Base-by-base conservation (phyloP, 805 yeast species). In the Zygotorulaspora danielsina region DNA sequence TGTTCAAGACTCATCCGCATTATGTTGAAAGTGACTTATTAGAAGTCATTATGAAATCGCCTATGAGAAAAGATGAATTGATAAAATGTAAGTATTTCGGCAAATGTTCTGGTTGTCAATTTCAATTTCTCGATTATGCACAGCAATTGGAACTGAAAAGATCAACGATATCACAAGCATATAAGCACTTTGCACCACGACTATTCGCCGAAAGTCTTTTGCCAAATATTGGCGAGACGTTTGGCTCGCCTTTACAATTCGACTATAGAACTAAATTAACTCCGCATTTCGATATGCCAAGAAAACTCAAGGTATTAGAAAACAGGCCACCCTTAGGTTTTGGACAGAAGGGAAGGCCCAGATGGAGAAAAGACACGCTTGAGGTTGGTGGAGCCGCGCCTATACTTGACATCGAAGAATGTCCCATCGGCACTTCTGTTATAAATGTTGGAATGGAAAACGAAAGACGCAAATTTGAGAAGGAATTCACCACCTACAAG, bases 81-180 rank as follows among this genome's bases (percentile, higher is more conserved):
- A 70, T 84, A 37, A 77, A 82, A 41, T 73, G 73, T 48, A 72
- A 76, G 47, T 93, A 93, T 65, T 93, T 90, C 65, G 95, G 95
- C 10, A 77, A 78, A 47, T 89, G 97, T 61, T 85, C 95, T 1
- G 97, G 97, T 3, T 89, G 97, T 61, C 97, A 93, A 65, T 87
- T 79, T 58, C 97, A 93, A 59, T 78, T 78, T 60, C 66, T 88
- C 22, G 70, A 75, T 2, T 93, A 93, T 59, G 72, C 71, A 1
- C 71, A 79, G 29, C 97, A 90, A 64, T 68, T 93, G 38, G 65
- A 63, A 36, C 71, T 84, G 55, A 93, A 93, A 60, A 73, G 76
- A 45, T 66, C 76, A 19, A 88, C 94, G 2, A 83, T 93, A 19
- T 71, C 61, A 17, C 84, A 85, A 54, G 98, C 98, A 1, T 93